These are phyloP conservation scores for Talaromyces sp. DNA, from an alignment of 2,329 filamentous ascomycete genomes.

Conservation along the genomic window DNA sequence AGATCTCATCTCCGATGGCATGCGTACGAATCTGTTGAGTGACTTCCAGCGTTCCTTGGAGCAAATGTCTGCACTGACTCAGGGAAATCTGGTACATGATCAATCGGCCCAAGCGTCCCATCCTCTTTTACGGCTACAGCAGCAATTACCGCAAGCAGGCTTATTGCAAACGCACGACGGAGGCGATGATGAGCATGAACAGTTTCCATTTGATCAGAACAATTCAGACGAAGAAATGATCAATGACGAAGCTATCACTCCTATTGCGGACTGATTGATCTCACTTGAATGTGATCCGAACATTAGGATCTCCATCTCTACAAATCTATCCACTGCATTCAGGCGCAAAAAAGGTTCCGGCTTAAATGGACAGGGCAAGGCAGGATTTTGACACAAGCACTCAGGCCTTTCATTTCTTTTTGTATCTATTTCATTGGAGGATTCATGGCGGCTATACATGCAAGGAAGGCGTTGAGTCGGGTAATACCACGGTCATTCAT, in stretches of 20 bases:
- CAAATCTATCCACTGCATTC: not conserved
- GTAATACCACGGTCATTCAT: not conserved
- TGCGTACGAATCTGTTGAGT: constrained; percentile 10
- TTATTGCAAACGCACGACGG: constrained; percentile 2
- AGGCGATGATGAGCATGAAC: constrained; percentile 3
- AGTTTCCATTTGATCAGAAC: constrained; percentile 13
- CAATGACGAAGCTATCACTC: constrained; percentile 17
- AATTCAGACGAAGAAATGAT: constrained; percentile 19
- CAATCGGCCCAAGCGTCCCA: not conserved
- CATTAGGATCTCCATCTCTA: not conserved
- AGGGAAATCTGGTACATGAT: not conserved
- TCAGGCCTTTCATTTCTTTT: not conserved
- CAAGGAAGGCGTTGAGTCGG: not conserved
- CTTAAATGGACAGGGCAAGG: not conserved
- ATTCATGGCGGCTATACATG: not conserved
- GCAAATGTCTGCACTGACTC: constrained; percentile 2
- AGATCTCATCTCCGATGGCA: constrained; percentile 17
- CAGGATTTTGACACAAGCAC: not conserved
- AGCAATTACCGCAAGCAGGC: not conserved
- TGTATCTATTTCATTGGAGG: not conserved
- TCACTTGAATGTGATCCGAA: too few species aligned
- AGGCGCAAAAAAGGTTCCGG: not conserved
- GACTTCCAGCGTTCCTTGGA: constrained; percentile 9
- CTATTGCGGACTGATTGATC: constrained; percentile 15
- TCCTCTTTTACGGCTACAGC: not conserved